These are phyloP conservation scores for Solanum chmielewskii DNA, from an alignment of 257 asterid genomes.

Conservation along the genomic window DNA sequence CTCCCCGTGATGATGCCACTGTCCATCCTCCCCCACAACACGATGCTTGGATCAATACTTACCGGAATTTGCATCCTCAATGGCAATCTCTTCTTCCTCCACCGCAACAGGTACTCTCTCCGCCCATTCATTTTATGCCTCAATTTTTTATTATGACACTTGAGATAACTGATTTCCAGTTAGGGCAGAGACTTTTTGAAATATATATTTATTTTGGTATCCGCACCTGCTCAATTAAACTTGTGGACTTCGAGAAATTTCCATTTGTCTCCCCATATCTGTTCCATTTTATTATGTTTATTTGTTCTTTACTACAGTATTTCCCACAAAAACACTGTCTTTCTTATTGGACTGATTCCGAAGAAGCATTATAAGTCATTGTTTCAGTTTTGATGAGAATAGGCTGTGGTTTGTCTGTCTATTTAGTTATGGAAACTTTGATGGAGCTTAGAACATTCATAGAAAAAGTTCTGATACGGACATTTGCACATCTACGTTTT, in stretches of 20 bases:
- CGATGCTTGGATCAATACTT: slow-evolving; percentile 64
- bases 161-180: neutral
- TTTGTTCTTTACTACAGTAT: neutral
- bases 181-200: neutral
- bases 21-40: slow-evolving; percentile 51
- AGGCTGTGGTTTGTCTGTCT: neutral
- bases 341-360: neutral
- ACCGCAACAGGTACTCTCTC: slow-evolving; percentile 33
- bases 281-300: neutral
- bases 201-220: neutral
- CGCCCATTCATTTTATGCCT: neutral
- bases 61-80: slow-evolving; percentile 41
- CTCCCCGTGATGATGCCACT: slow-evolving; percentile 14
- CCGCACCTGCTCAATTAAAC: neutral
- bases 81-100: slow-evolving; percentile 44
- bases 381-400: neutral
- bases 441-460: neutral
- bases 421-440: neutral
- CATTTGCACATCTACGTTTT: neutral
- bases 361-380: neutral
- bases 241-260: neutral
- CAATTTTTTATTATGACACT: neutral
- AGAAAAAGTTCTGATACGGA: neutral
- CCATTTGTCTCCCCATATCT: neutral
- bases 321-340: neutral